A percentile compares a stretch with the other conserved stretches of the same genome.
phyloP scores from a whole-genome alignment of 345 rosid genomes.

The Microcos paniculata region DNA sequence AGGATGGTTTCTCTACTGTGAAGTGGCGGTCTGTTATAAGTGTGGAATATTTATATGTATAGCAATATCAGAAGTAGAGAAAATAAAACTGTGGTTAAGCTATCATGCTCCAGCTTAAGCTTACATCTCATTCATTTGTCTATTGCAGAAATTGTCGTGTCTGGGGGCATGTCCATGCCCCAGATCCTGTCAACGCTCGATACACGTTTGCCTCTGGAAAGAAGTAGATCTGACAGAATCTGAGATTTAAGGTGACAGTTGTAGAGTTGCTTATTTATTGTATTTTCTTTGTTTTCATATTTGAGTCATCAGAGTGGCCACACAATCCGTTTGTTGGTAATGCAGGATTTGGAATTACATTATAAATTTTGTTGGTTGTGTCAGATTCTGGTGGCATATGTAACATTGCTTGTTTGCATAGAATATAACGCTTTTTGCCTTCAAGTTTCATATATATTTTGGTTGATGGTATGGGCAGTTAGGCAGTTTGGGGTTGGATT shows the following conservation, averaged over 20 bases:
- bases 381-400: constrained; percentile 26
- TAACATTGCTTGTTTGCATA: constrained; percentile 22
- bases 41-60: not conserved
- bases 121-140: constrained; percentile 17
- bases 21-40: not conserved
- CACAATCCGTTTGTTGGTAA: constrained; percentile 6
- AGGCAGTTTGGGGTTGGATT: constrained; percentile 16
- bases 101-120: not conserved
- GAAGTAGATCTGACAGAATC: constrained; percentile 61
- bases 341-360: constrained; percentile 6
- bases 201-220: constrained; percentile 44
- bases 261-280: constrained; percentile 25
- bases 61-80: not conserved
- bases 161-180: constrained; percentile 99
- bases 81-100: not conserved
- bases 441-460: constrained; percentile 23
- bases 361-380: constrained; percentile 11
- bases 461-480: constrained; percentile 8
- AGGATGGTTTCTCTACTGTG: not conserved
- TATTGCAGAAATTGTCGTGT: constrained; percentile 86
- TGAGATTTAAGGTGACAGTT: constrained; percentile 40
- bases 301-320: constrained; percentile 11
- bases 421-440: constrained; percentile 35
- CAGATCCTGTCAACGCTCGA: constrained; percentile 77
- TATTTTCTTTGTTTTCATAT: not conserved